phyloP scores from a whole-genome alignment of 2,329 filamentous ascomycete genomes.

The Colletotrichum godetiae region DNA sequence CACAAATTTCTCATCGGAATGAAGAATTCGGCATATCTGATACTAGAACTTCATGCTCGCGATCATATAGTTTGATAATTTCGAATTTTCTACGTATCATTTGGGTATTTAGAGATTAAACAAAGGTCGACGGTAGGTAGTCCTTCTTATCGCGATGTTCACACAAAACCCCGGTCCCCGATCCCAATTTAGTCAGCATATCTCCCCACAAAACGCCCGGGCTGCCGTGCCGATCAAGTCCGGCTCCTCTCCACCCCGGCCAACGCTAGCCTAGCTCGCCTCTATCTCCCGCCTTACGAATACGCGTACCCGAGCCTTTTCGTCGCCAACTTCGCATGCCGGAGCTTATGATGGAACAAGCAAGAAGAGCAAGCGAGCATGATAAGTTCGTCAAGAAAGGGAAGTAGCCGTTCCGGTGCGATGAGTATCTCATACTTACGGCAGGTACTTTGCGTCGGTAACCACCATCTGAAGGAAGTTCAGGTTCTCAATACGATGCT shows the following conservation, averaged over 20 bases:
- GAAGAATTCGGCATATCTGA: no score
- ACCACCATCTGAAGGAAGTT: no score
- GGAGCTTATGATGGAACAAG: not conserved
- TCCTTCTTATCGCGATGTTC: not conserved
- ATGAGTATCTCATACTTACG: no score
- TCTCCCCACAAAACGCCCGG: not conserved
- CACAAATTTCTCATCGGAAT: no score
- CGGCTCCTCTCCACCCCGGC: not conserved
- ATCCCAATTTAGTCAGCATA: not conserved
- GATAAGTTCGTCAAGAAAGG: not conserved
- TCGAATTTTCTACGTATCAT: not conserved
- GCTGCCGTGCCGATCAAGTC: not conserved
- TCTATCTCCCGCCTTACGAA: not conserved
- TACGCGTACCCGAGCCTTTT: not conserved
- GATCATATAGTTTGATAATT: no score
- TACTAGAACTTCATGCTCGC: no score
- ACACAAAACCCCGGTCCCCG: not conserved
- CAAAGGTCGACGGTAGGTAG: not conserved
- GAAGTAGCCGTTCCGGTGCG: no score
- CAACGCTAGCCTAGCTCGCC: not conserved
- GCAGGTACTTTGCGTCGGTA: no score
- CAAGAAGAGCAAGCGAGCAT: not conserved
- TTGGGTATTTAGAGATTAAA: not conserved
- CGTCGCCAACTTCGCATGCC: not conserved
- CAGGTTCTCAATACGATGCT: no score